These are phyloP conservation scores for Posidonia oceanica DNA, from an alignment of 116 monocot species.

Conservation along the genomic window DNA sequence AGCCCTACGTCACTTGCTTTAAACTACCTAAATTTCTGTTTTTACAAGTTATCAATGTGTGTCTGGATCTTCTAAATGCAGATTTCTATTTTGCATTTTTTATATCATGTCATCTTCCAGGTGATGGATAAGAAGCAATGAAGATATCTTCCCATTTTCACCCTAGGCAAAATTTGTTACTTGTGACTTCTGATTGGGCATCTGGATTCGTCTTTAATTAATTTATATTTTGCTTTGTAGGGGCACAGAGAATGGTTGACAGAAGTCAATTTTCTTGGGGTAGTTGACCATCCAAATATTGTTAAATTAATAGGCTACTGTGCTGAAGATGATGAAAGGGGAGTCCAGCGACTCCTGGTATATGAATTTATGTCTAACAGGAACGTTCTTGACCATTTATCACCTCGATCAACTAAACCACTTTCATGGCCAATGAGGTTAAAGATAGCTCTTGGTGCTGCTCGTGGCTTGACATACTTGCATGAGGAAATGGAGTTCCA, in stretches of 20 bases:
- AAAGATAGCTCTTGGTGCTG: slow-evolving; percentile 67
- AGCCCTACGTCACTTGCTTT: too few species aligned
- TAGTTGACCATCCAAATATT: slow-evolving; percentile 81
- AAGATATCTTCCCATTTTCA: too few species aligned
- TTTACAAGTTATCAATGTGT: too few species aligned
- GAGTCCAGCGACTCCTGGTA: slow-evolving; percentile 63
- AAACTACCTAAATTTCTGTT: too few species aligned
- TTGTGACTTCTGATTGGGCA: background rate
- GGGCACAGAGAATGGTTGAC: slow-evolving; percentile 87
- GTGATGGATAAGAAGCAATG: too few species aligned
- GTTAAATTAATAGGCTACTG: slow-evolving; percentile 81
- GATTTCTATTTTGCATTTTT: too few species aligned
- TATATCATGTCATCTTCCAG: background rate
- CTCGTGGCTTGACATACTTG: slow-evolving; percentile 63
- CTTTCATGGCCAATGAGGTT: slow-evolving; percentile 65
- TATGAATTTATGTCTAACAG: slow-evolving; percentile 82
- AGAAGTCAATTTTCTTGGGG: slow-evolving; percentile 78
- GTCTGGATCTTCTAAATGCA: too few species aligned
- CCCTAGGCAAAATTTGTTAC: too few species aligned
- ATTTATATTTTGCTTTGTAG: slow-evolving; percentile 17
- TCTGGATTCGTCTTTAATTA: background rate
- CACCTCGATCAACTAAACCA: slow-evolving; percentile 24
- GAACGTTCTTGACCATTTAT: slow-evolving; percentile 64
- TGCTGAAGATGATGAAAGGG: slow-evolving; percentile 87
- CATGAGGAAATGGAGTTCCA: slow-evolving; percentile 80